A percentile compares a stretch with the other conserved stretches of the same genome.
phyloP scores from a whole-genome alignment of 768 basidiomycete genomes.

The Phaffia tasmanica region DNA sequence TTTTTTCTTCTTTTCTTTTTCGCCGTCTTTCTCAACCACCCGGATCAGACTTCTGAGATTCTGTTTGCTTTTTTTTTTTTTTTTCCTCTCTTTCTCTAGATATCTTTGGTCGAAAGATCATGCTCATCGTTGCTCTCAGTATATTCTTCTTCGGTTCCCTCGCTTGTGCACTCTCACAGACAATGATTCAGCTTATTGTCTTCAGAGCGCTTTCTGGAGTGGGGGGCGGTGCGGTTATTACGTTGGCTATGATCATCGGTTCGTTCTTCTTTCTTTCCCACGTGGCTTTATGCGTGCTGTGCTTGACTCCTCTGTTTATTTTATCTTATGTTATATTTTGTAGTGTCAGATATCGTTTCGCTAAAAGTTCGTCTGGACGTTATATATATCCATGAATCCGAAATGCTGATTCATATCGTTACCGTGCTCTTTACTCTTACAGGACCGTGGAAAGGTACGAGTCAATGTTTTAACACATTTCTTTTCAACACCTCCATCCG shows the following conservation, averaged over 20 bases:
- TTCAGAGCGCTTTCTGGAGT: slow-evolving; percentile 59
- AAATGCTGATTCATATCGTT: not conserved
- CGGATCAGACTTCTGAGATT: not conserved
- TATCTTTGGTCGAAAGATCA: slow-evolving; percentile 48
- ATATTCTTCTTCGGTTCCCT: slow-evolving; percentile 58
- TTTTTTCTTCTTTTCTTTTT: not conserved
- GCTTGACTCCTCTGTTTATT: not conserved
- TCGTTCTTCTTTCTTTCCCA: not conserved
- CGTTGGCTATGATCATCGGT: slow-evolving; percentile 40
- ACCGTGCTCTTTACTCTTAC: too few species aligned
- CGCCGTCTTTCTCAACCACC: too few species aligned
- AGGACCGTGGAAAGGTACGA: too few species aligned
- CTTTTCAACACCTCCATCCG: not conserved
- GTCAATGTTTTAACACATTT: too few species aligned
- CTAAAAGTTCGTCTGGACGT: slow-evolving; percentile 49
- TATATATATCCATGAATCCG: slow-evolving; percentile 20
- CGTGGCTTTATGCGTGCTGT: not conserved
- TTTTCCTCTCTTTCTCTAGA: slow-evolving; percentile 21
- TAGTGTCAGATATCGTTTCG: slow-evolving; percentile 55
- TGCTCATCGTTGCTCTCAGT: slow-evolving; percentile 50
- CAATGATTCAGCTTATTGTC: slow-evolving; percentile 53
- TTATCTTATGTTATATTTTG: not conserved
- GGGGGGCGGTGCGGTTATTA: slow-evolving; percentile 60
- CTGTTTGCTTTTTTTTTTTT: not conserved
- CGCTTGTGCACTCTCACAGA: slow-evolving; percentile 55